Percentiles rank a stretch among this genome's conserved stretches.
phyloP scores from a whole-genome alignment of 1,284 basidiomycete genomes.

The Apiotrichum porosum region DNA sequence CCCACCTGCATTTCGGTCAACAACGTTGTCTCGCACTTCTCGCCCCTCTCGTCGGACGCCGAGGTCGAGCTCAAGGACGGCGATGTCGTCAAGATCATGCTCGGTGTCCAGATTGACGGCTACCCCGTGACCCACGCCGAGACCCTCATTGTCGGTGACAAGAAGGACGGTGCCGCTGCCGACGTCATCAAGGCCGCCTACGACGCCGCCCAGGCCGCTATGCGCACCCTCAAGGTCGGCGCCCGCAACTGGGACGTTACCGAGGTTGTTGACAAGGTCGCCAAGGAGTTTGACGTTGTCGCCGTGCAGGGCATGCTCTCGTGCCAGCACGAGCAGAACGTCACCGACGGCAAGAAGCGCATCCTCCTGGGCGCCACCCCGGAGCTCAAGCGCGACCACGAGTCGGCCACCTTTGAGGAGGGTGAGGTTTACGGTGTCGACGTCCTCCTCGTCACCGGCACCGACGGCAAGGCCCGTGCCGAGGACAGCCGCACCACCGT shows the following conservation, averaged over 20 bases:
- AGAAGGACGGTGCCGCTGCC: conserved; percentile 74
- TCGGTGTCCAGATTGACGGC: conserved; percentile 96
- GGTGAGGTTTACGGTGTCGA: conserved; percentile 96
- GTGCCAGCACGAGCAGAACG: conserved; percentile 72
- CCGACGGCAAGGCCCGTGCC: conserved; percentile 78
- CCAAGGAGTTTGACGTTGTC: conserved; percentile 72
- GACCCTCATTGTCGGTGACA: conserved; percentile 79
- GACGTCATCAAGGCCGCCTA: conserved; percentile 92
- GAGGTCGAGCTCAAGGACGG: conserved; percentile 75
- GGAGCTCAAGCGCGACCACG: conserved; percentile 75
- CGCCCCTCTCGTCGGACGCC: conserved; percentile 55
- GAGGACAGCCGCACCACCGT: conserved; percentile 88
- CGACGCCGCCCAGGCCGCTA: conserved; percentile 83
- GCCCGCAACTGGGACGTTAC: conserved; percentile 94
- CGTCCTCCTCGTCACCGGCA: conserved; percentile 78
- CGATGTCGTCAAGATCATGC: conserved; percentile 92
- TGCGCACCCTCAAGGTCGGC: conserved; percentile 79
- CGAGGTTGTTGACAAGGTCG: conserved; percentile 72
- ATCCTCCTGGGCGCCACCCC: conserved; percentile 85
- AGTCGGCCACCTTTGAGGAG: conserved; percentile 79
- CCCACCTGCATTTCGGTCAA: conserved; percentile 91
- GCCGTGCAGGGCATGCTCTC: conserved; percentile 73
- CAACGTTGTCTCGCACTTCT: conserved; percentile 58
- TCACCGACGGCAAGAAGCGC: conserved; percentile 95
- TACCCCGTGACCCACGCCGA: conserved; percentile 63